Conservation (phyloP, 805 yeast species). For the Saccharomyces kudriavzevii region DNA sequence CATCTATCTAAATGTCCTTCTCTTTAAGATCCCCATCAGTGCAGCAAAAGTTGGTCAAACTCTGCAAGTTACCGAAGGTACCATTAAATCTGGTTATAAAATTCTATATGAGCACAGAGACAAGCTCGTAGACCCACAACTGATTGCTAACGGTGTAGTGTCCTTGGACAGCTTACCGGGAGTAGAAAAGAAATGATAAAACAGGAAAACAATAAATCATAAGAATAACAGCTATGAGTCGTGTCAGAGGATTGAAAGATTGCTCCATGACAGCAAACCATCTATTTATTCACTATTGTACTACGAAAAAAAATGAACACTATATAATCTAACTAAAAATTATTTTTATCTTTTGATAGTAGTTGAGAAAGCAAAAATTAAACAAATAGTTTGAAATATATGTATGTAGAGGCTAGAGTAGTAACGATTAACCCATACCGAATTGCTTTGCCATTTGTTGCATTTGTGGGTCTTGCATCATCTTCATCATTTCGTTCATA, state of each 20-base stretch:
- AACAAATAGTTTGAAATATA: not conserved
- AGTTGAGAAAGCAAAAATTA: not conserved
- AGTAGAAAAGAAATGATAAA: constrained; percentile 16
- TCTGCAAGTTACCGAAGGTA: constrained; percentile 95
- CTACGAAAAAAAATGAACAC: not conserved
- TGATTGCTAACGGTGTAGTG: constrained; percentile 26
- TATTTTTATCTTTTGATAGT: not conserved
- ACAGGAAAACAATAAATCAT: not conserved
- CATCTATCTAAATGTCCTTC: constrained; percentile 83
- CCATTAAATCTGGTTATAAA: constrained; percentile 86
- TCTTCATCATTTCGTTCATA: constrained; percentile 55
- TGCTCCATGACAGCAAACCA: not conserved
- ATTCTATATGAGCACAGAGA: constrained; percentile 68
- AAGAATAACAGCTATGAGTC: not conserved
- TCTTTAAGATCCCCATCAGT: constrained; percentile 70
- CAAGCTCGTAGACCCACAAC: constrained; percentile 42
- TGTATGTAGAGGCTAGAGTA: not conserved
- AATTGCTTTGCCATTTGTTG: constrained; percentile 44
- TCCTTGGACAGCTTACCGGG: constrained; percentile 26
- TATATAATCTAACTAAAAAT: not conserved
- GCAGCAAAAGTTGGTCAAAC: constrained; percentile 82
- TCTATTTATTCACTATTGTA: not conserved
- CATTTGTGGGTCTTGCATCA: constrained; percentile 43
- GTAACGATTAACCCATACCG: constrained; percentile 28
- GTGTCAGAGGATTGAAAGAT: not conserved